Evolutionary conservation across 805 yeast genomes (phyloP), one percentile per base, ranked within the genome.

Genomic region (Yarrowia divulgata): DNA sequence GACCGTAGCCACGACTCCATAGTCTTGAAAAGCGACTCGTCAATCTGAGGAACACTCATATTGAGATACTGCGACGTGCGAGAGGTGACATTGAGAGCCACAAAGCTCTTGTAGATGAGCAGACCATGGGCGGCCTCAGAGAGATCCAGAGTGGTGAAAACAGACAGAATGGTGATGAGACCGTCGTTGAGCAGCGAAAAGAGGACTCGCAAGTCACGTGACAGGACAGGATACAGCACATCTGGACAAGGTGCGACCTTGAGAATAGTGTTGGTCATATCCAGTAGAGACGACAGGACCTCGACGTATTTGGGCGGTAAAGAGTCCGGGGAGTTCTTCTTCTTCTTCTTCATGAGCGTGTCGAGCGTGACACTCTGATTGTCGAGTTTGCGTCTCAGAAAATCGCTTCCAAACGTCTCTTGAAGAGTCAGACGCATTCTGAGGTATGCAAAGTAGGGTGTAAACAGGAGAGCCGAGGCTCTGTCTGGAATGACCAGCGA

Each of bases 61-160:
- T 57, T 40, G 48, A 57, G 63, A 9, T 29, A 57, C 48, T 40
- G 63, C 7, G 63, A 57, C 16, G 48, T 29, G 9, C 42, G 48
- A 6, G 63, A 40, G 12, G 63, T 57, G 29, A 57, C 48, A 9
- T 40, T 23, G 16, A 34, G 19, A 6, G 63, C 37, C 23, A 57
- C 63, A n/a, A 57, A 57, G 23, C 48, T 40, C 48, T 57, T 57
- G 63, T 57, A 57, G 35, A 57, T 29, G 29, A 57, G 29, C 14
- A 57, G 48, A 0, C 43, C 63, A 9, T 57, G 35, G 2, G 37
- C 48, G 12, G 63, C 63, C 5, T 57, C 63, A 1, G 48, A 1
- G 7, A 57, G 39, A 0, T 48, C 10, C 7, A 57, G 5, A 5
- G 6, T 13, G 2, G 63, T 57, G 63, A 57, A 57, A 2, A 57